Evolutionary conservation across 2,329 filamentous ascomycete species (phyloP).

Genomic region (Colletotrichum neosansevieriae): DNA sequence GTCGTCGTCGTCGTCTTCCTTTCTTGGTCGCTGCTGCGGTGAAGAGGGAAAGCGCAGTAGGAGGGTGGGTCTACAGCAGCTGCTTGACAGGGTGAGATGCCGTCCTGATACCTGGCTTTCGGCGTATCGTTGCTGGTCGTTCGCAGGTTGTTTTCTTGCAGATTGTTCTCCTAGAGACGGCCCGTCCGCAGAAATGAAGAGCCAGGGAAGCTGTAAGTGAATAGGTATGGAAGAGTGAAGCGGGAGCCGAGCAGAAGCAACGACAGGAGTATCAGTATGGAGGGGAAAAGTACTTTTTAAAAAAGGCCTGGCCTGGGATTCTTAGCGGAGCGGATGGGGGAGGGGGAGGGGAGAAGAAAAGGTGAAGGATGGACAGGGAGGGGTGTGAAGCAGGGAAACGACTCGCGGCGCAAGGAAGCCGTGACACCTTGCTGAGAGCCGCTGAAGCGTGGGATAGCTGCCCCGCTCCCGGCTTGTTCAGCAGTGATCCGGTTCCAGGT

Average conservation of each 20-base stretch:
- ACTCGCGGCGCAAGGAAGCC: no score
- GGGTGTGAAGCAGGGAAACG: background rate
- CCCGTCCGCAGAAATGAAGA: background rate
- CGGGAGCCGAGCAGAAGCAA: background rate
- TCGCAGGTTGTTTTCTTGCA: background rate
- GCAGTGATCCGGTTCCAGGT: slow-evolving; percentile 4
- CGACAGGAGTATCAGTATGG: background rate
- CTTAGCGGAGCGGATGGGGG: slow-evolving; percentile 14
- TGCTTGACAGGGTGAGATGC: slow-evolving; percentile 4
- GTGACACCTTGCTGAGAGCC: no score
- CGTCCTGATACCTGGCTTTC: background rate
- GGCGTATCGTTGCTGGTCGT: background rate
- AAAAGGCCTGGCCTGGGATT: slow-evolving; percentile 25
- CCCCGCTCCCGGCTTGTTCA: slow-evolving; percentile 15
- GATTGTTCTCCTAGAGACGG: background rate
- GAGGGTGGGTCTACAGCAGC: slow-evolving; percentile 25
- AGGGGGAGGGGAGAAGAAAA: slow-evolving; percentile 4
- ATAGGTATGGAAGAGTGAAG: background rate
- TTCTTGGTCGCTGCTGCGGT: slow-evolving; percentile 19
- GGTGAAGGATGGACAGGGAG: background rate
- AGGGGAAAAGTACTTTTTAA: slow-evolving; percentile 37
- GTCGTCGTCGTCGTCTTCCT: slow-evolving; percentile 18
- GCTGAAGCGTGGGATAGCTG: slow-evolving; percentile 11
- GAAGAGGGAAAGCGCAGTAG: slow-evolving; percentile 1
- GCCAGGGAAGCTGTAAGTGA: background rate